Evolutionary conservation across 352 stramenopile genomes (phyloP).

Genomic region (Globisporangium sylvaticum): DNA sequence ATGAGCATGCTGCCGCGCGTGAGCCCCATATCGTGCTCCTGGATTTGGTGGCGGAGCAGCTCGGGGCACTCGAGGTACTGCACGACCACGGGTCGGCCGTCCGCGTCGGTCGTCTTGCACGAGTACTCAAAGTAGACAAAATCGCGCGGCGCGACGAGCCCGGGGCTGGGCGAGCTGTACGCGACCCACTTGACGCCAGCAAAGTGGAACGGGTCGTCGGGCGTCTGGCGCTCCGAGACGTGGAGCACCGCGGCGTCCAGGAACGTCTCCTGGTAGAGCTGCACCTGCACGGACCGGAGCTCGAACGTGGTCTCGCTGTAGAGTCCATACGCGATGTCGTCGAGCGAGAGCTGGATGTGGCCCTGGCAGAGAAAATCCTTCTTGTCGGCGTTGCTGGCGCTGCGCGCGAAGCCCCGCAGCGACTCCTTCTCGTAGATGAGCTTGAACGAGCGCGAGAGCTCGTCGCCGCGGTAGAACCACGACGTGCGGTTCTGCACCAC

Average conservation of each 20-base stretch:
- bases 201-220: slow-evolving; percentile 38
- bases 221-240: slow-evolving; percentile 22
- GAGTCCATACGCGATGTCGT: slow-evolving; percentile 32
- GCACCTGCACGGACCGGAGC: slow-evolving; percentile 27
- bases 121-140: slow-evolving; percentile 42
- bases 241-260: slow-evolving; percentile 45
- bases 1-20: slow-evolving; percentile 7
- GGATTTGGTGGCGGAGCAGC: slow-evolving; percentile 21
- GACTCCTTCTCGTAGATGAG: slow-evolving; percentile 26
- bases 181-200: slow-evolving; percentile 45
- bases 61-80: slow-evolving; percentile 14
- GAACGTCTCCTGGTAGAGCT: slow-evolving; percentile 46
- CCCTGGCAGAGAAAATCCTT: slow-evolving; percentile 30
- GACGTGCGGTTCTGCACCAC: slow-evolving; percentile 29
- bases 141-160: slow-evolving; percentile 29
- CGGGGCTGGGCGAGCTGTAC: slow-evolving; percentile 22
- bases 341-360: slow-evolving; percentile 29
- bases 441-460: slow-evolving; percentile 29
- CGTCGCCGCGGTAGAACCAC: slow-evolving; percentile 39
- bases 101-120: slow-evolving; percentile 25
- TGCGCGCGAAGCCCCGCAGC: slow-evolving; percentile 27
- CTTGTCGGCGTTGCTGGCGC: slow-evolving; percentile 22
- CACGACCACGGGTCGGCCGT: slow-evolving; percentile 29
- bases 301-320: slow-evolving; percentile 36
- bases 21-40: slow-evolving; percentile 34